phyloP scores from a whole-genome alignment of 2,329 filamentous ascomycete species.

The Coniosporium tulheliwenetii region DNA sequence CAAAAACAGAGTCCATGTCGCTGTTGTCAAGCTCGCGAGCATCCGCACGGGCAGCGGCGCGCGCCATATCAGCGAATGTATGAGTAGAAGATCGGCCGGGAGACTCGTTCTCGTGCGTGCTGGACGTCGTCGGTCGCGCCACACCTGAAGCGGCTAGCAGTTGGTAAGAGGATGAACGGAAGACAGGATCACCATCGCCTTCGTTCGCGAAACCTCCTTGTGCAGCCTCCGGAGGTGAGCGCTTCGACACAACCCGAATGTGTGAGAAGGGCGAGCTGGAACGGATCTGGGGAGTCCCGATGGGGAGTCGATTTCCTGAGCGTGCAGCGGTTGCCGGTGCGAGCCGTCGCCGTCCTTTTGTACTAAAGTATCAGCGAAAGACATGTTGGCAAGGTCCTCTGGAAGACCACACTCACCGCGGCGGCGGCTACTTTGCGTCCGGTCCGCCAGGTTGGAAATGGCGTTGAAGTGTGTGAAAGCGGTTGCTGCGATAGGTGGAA shows the following conservation, averaged over 20 bases:
- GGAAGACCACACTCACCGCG: not conserved
- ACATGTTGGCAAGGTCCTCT: not conserved
- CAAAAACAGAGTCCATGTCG: slow-evolving; percentile 7
- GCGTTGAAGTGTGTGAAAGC: not conserved
- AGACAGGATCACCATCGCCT: not conserved
- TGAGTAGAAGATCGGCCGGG: not conserved
- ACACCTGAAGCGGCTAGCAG: not conserved
- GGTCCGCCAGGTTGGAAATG: not conserved
- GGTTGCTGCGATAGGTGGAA: too few species aligned
- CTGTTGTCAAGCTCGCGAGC: slow-evolving; percentile 5
- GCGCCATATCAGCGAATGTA: slow-evolving; percentile 13
- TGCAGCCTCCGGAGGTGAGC: not conserved
- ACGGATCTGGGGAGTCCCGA: not conserved
- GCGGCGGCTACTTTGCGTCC: not conserved
- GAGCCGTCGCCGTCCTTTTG: not conserved
- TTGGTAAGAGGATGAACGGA: not conserved
- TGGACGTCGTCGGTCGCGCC: not conserved
- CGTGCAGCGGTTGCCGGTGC: not conserved
- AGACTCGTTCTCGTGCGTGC: not conserved
- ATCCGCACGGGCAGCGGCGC: slow-evolving; percentile 6
- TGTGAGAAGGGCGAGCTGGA: not conserved
- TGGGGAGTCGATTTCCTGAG: not conserved
- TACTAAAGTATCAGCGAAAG: not conserved
- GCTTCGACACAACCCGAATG: slow-evolving; percentile 2
- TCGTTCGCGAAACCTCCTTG: not conserved